Percentiles rank a stretch among this genome's conserved stretches.
phyloP scores from a whole-genome alignment of 169 alveolate species.

The Eimeria nieschulzi region DNA sequence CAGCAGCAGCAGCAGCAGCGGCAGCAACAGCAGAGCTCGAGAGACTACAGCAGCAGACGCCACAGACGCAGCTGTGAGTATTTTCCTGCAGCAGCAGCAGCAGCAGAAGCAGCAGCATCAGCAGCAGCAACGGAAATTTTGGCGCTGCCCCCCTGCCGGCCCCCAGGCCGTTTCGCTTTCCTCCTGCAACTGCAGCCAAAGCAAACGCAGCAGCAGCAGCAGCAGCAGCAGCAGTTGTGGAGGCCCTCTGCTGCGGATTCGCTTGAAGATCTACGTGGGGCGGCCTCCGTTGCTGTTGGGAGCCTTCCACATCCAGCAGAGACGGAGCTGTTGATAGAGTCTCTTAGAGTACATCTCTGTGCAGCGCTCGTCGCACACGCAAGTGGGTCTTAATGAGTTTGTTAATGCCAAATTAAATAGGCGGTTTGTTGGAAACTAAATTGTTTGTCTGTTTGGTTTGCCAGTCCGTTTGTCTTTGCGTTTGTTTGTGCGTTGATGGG shows the following conservation, averaged over 20 bases:
- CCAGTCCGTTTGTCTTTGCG: no score
- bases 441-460: no score
- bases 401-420: background rate
- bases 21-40: background rate
- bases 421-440: no score
- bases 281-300: background rate
- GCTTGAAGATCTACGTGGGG: background rate
- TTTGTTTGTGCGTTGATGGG: no score
- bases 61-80: background rate
- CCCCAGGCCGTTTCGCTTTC: conserved; percentile 50
- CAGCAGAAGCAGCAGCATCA: background rate
- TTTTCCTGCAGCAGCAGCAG: conserved; percentile 30
- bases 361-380: conserved; percentile 41
- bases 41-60: conserved; percentile 7
- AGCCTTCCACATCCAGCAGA: background rate
- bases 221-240: conserved; percentile 27
- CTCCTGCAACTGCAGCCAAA: conserved; percentile 49
- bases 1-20: conserved; percentile 38
- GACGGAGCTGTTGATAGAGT: background rate
- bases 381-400: background rate
- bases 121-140: conserved; percentile 8
- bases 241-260: background rate
- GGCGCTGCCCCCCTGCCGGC: conserved; percentile 53
- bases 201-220: conserved; percentile 21
- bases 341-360: conserved; percentile 29